A percentile compares a stretch with the other conserved stretches of the same genome.
Evolutionary conservation across 1,139 yeast genomes (phyloP).

Genomic region (Geotrichum citri-aurantii): DNA sequence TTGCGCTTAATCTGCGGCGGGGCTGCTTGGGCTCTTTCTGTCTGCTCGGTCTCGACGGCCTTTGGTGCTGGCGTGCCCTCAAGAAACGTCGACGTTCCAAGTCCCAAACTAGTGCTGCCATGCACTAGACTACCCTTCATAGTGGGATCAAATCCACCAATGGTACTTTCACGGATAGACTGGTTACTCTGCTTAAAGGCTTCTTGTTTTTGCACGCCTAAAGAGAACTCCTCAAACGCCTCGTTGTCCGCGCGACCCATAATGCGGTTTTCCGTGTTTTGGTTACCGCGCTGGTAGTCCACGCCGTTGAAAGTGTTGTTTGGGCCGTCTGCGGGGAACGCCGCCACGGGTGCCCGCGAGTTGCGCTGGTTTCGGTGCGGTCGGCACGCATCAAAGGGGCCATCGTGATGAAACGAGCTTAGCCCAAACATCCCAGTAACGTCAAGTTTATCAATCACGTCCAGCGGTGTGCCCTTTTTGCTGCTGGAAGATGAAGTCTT

Average conservation of each 20-base stretch:
- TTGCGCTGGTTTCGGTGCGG: slow-evolving; percentile 86
- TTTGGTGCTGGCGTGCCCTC: slow-evolving; percentile 95
- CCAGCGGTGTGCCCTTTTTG: slow-evolving; percentile 49
- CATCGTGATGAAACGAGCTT: slow-evolving; percentile 87
- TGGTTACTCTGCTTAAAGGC: too few relatives aligned
- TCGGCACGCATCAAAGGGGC: slow-evolving; percentile 97
- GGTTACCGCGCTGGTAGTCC: slow-evolving; percentile 36
- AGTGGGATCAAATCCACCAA: slow-evolving; percentile 53
- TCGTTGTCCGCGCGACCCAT: slow-evolving; percentile 32
- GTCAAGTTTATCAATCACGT: slow-evolving; percentile 89
- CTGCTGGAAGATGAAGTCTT: slow-evolving; percentile 24
- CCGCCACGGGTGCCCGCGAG: slow-evolving; percentile 79
- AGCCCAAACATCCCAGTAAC: slow-evolving; percentile 95
- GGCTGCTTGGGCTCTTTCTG: slow-evolving; percentile 32
- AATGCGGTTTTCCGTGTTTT: slow-evolving; percentile 33
- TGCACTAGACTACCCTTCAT: slow-evolving; percentile 67
- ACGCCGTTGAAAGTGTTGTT: slow-evolving; percentile 71
- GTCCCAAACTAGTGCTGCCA: slow-evolving; percentile 78
- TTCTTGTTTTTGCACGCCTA: not conserved
- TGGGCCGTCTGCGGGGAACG: slow-evolving; percentile 94
- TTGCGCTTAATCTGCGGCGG: slow-evolving; percentile 39
- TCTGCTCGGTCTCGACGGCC: slow-evolving; percentile 40
- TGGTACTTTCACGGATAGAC: not conserved
- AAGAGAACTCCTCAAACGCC: slow-evolving; percentile 28
- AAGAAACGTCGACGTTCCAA: slow-evolving; percentile 84